phyloP scores from a whole-genome alignment of 495 filamentous ascomycete genomes.

The Tuber indicum region DNA sequence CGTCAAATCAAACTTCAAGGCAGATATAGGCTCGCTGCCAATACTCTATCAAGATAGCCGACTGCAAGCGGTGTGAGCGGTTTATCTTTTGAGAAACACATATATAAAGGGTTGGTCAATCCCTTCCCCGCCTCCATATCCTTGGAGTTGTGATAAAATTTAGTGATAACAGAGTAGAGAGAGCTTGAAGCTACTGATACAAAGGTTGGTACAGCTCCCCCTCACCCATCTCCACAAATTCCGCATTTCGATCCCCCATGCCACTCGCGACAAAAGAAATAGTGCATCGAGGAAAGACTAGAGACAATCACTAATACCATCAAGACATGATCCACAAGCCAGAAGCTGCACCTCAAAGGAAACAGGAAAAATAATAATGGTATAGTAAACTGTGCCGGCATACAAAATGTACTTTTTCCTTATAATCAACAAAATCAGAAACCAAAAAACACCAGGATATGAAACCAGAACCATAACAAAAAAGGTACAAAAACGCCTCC shows the following conservation, averaged over 20 bases:
- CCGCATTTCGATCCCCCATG: not conserved
- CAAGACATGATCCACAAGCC: not conserved
- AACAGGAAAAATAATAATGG: not conserved
- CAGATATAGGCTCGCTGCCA: not conserved
- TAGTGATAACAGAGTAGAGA: not conserved
- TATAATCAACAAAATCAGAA: not conserved
- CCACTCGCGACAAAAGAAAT: not conserved
- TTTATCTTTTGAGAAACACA: not conserved
- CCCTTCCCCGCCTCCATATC: not conserved
- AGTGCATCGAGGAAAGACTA: not conserved
- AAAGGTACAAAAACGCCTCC: conserved; percentile 1
- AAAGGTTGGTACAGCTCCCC: not conserved
- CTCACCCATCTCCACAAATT: not conserved
- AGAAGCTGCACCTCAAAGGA: not conserved
- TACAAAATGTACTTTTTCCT: conserved; percentile 3
- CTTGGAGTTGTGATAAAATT: not conserved
- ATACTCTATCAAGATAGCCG: not conserved
- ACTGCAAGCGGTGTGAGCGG: not conserved
- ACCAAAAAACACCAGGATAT: not conserved
- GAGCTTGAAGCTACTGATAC: conserved; percentile 1
- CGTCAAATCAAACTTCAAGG: not conserved
- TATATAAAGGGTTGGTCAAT: not conserved
- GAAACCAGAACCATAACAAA: not conserved
- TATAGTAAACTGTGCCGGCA: not conserved
- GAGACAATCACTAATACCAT: not conserved